Base-by-base conservation (phyloP, 2,329 filamentous ascomycete species). In the Anthostomella pinea region DNA sequence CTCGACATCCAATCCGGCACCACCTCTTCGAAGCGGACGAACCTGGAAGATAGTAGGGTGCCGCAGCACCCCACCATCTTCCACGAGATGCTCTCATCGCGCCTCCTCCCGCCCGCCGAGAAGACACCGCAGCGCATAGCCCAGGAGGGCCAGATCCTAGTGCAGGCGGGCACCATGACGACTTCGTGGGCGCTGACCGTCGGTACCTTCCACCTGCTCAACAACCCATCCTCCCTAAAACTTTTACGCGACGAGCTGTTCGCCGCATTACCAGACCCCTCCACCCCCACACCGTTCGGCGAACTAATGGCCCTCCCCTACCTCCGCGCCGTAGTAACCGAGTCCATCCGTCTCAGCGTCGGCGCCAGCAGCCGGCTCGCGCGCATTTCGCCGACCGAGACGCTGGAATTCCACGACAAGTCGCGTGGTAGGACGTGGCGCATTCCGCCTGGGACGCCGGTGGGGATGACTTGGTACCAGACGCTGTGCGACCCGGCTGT, bases 381-480 rank as follows among this genome's bases (percentile, higher is more conserved):
- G 27, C 33, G 39, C 7, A 41, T 37, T 11, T 33, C 37, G n/a
- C 39, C 33, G 1, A 34, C 35, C 18, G 35, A 35, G 13, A 25
- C 37, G 4, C 10, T 41, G 2, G 22, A 37, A 24, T 42, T 34
- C 18, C 30, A 16, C 21, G 37, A 39, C 27, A 31, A 27, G 17
- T 11, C 13, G 13, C 30, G 21, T n/a, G 29, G 34, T 6, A 38
- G 23, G 14, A 26, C 33, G 16, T 41, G 39, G 39, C 17, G 22
- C 21, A 41, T 41, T 5, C 39, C 39, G n/a, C 24, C 42, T 4
- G 37, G 33, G 24, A 37, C 32, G 5, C 31, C 39, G 3, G 32
- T 39, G 6, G 29, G 38, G 13, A 43, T 45, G 30, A 33, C 39
- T n/a, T n/a, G n/a, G n/a, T n/a, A n/a, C n/a, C n/a, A n/a, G n/a